Conservation (phyloP, 1,284 basidiomycete species). For the Leccinum huronense region DNA sequence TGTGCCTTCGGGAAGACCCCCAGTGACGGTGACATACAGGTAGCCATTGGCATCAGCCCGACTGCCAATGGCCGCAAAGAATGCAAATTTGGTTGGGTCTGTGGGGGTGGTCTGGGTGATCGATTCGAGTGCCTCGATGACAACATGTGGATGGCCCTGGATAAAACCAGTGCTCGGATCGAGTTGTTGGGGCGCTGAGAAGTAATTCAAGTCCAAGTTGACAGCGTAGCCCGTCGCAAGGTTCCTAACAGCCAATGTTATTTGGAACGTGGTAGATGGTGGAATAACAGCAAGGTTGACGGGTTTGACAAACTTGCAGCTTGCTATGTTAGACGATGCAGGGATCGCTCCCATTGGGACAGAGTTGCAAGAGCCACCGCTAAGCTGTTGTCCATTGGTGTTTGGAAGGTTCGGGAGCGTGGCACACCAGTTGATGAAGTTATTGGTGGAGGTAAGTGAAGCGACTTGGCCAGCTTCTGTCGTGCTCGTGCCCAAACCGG, state of each 20-base stretch:
- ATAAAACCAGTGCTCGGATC: conserved; percentile 49
- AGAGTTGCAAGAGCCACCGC: conserved; percentile 56
- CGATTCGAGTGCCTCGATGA: conserved; percentile 55
- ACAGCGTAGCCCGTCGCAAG: conserved; percentile 54
- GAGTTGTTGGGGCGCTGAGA: conserved; percentile 58
- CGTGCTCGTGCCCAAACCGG: conserved; percentile 42
- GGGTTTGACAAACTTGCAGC: conserved; percentile 49
- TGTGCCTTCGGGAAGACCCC: conserved; percentile 56
- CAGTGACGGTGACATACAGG: conserved; percentile 54
- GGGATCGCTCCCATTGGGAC: conserved; percentile 51
- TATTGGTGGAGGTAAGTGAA: conserved; percentile 50
- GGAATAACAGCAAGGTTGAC: conserved; percentile 43
- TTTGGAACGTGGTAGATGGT: conserved; percentile 47
- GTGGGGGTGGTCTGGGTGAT: conserved; percentile 53
- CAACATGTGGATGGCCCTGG: conserved; percentile 64
- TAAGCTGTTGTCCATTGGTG: conserved; percentile 45
- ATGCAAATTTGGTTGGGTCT: conserved; percentile 59
- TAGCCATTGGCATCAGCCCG: conserved; percentile 47
- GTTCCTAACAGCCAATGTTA: conserved; percentile 46
- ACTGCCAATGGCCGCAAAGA: conserved; percentile 67
- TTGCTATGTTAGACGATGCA: conserved; percentile 45
- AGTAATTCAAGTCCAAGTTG: conserved; percentile 56
- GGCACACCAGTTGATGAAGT: conserved; percentile 53
- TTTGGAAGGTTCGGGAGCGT: conserved; percentile 35
- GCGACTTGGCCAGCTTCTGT: conserved; percentile 39